Conservation (phyloP, 108 stramenopile species). For the Schizochytrium sp. region DNA sequence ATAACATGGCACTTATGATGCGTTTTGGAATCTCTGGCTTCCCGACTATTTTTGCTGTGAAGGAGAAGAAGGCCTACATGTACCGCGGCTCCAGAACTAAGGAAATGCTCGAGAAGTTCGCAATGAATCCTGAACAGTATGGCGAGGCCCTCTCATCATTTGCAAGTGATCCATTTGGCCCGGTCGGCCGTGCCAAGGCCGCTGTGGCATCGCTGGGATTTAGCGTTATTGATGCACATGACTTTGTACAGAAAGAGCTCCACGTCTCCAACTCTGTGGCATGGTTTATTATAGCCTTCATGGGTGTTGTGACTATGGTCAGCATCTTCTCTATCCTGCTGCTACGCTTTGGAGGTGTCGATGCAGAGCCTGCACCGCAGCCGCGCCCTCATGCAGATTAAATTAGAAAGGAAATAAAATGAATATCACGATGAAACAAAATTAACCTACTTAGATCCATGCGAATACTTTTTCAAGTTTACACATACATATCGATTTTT, state of each 20-base stretch:
- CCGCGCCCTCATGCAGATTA: no score
- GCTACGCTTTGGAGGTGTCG: neutral
- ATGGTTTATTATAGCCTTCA: neutral
- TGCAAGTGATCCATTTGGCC: conserved; percentile 5
- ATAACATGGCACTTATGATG: conserved; percentile 76
- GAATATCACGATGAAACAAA: no score
- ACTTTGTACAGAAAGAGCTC: neutral
- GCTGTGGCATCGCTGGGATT: neutral
- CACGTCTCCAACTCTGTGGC: conserved; percentile 1
- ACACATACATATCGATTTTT: no score
- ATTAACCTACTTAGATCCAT: no score
- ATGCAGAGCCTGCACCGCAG: no score
- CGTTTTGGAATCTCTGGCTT: conserved; percentile 81
- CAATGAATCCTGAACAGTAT: neutral
- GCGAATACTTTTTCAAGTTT: no score
- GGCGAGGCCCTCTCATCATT: conserved; percentile 24
- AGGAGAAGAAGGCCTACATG: conserved; percentile 83
- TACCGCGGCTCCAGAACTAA: conserved; percentile 75
- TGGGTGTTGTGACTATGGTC: neutral
- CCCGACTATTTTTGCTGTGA: conserved; percentile 83
- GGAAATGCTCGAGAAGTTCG: conserved; percentile 79
- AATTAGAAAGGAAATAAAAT: no score
- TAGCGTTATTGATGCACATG: neutral
- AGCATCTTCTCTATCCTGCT: neutral
- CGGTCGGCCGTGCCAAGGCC: conserved; percentile 44